A percentile compares a stretch with the other conserved stretches of the same genome.
Conservation (phyloP, 352 stramenopile species). For the Phytophthora meadii region DNA sequence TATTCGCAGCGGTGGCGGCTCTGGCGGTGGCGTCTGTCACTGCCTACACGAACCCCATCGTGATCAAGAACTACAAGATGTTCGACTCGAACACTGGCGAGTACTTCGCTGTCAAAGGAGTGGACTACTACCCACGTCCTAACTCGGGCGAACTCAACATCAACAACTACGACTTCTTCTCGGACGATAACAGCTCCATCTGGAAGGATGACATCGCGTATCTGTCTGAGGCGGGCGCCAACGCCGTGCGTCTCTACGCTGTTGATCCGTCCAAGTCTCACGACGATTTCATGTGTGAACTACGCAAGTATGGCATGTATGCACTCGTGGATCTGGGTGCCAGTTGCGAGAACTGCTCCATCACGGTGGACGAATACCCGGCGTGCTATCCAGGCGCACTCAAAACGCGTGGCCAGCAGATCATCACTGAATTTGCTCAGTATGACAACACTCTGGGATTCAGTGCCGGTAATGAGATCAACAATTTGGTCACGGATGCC, state of each 20-base stretch:
- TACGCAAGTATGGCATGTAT: conserved; percentile 77
- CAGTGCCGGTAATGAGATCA: conserved; percentile 86
- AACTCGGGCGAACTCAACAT: conserved; percentile 70
- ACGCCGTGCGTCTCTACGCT: conserved; percentile 82
- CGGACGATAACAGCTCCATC: conserved; percentile 76
- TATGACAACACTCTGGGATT: conserved; percentile 87
- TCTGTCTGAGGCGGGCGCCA: conserved; percentile 69
- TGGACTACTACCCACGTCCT: conserved; percentile 88
- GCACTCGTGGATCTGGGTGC: conserved; percentile 65
- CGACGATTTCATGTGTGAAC: conserved; percentile 86
- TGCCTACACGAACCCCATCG: conserved; percentile 63
- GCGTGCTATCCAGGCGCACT: conserved; percentile 60
- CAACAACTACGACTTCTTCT: conserved; percentile 88
- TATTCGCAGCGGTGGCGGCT: conserved; percentile 21
- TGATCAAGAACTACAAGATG: conserved; percentile 72
- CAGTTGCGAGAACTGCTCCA: conserved; percentile 65
- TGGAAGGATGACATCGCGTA: conserved; percentile 70
- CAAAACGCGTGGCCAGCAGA: conserved; percentile 77
- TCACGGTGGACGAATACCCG: conserved; percentile 58
- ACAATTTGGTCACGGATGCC: conserved; percentile 67
- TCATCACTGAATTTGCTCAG: conserved; percentile 82
- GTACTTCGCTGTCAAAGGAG: conserved; percentile 72
- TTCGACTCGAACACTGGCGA: conserved; percentile 80
- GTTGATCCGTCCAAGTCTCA: conserved; percentile 86
- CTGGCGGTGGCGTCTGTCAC: conserved; percentile 18